A percentile compares a stretch with the other conserved stretches of the same genome.
Evolutionary conservation across 192 early-diverging fungal genomes (phyloP).

Genomic region (Podila epigama): DNA sequence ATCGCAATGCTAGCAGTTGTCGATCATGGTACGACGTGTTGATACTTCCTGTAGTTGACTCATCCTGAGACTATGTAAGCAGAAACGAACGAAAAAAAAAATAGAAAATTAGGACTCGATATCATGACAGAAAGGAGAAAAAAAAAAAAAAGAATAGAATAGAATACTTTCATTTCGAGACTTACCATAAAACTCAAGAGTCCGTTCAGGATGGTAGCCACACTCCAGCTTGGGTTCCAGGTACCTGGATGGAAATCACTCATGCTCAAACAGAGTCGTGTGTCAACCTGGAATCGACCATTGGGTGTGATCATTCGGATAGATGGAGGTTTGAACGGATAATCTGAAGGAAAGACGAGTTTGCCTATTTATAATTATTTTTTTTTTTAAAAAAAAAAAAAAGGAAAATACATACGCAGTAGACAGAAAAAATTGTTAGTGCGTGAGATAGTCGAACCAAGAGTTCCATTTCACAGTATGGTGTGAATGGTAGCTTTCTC

Average conservation of each 20-base stretch:
- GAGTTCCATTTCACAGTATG: neutral
- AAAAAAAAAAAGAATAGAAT: neutral
- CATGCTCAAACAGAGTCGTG: conserved; percentile 95
- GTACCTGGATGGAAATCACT: conserved; percentile 92
- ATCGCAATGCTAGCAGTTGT: conserved; percentile 76
- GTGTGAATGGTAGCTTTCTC: no score
- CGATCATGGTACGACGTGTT: conserved; percentile 82
- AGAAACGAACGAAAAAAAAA: conserved; percentile 1
- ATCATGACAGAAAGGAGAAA: neutral
- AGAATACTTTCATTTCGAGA: neutral
- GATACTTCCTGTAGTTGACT: conserved; percentile 94
- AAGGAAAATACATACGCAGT: neutral
- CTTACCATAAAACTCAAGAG: conserved; percentile 94
- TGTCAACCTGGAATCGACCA: conserved; percentile 93
- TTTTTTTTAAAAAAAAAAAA: neutral
- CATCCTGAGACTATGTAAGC: conserved; percentile 71
- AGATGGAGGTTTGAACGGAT: conserved; percentile 93
- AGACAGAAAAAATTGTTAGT: neutral
- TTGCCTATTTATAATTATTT: conserved; percentile 47
- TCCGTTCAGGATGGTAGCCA: conserved; percentile 95
- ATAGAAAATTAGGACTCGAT: neutral
- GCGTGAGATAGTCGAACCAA: neutral
- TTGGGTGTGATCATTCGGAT: conserved; percentile 85
- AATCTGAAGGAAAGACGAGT: conserved; percentile 92
- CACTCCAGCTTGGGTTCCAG: conserved; percentile 99